These are phyloP conservation scores for Penicillium pulvis DNA, from an alignment of 495 filamentous ascomycete species.

Conservation along the genomic window DNA sequence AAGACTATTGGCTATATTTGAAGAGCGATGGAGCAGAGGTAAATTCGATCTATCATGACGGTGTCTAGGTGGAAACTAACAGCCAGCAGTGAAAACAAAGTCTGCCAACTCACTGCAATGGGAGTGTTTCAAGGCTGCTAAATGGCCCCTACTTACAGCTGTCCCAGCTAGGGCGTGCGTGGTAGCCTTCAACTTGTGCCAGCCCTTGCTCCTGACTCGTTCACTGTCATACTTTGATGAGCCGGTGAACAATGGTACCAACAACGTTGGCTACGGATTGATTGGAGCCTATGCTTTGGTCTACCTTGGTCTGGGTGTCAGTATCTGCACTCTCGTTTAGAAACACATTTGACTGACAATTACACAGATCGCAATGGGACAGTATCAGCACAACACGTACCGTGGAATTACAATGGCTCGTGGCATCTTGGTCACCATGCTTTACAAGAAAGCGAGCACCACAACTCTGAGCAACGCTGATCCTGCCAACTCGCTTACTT, in stretches of 20 bases:
- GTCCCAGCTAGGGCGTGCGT: conserved; percentile 55
- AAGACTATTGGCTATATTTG: conserved; percentile 37
- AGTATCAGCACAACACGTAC: conserved; percentile 59
- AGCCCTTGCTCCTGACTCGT: conserved; percentile 63
- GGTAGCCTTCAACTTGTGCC: conserved; percentile 62
- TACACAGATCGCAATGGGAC: conserved; percentile 39
- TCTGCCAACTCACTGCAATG: conserved; percentile 47
- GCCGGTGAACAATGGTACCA: conserved; percentile 37
- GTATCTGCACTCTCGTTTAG: conserved; percentile 48
- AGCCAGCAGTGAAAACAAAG: conserved; percentile 29
- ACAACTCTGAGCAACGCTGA: conserved; percentile 46
- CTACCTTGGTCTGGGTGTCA: conserved; percentile 63
- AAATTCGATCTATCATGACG: neutral
- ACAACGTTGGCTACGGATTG: conserved; percentile 61
- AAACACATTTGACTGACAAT: conserved; percentile 5
- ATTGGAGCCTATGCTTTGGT: conserved; percentile 66
- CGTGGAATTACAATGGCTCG: conserved; percentile 61
- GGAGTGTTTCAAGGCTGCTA: conserved; percentile 48
- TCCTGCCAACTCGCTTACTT: conserved; percentile 55
- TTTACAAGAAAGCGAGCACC: conserved; percentile 53
- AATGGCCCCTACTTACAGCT: conserved; percentile 46
- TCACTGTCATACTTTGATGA: conserved; percentile 50
- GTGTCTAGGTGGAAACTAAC: conserved; percentile 18
- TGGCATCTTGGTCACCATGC: conserved; percentile 57
- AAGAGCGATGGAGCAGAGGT: conserved; percentile 36